These are phyloP conservation scores for Fusarium sp. DNA, from an alignment of 2,329 filamentous ascomycete genomes.

Conservation along the genomic window DNA sequence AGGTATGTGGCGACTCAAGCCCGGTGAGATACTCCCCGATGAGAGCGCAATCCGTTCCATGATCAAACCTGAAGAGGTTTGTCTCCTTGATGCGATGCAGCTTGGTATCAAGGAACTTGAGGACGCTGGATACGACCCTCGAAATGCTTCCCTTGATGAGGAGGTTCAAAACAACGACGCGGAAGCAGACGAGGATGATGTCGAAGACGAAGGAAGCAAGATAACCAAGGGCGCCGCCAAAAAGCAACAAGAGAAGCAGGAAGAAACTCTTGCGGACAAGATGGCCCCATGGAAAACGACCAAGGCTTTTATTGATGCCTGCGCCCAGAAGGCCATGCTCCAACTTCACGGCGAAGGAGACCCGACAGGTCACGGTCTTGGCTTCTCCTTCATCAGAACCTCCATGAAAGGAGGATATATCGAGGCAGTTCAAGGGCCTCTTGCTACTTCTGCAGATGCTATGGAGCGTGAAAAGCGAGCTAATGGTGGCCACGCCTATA, in stretches of 20 bases:
- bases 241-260: conserved; percentile 63
- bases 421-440: conserved; percentile 78
- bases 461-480: conserved; percentile 89
- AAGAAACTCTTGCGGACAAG: conserved; percentile 85
- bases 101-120: conserved; percentile 91
- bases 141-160: conserved; percentile 72
- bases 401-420: conserved; percentile 98
- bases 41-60: conserved; percentile 84
- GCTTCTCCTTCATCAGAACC: conserved; percentile 96
- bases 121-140: conserved; percentile 87
- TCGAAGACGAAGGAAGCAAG: conserved; percentile 59
- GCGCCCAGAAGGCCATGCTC: conserved; percentile 95
- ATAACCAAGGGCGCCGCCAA: conserved; percentile 56
- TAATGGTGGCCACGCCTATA: conserved; percentile 95
- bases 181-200: conserved; percentile 67
- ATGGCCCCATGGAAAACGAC: conserved; percentile 97
- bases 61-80: conserved; percentile 97
- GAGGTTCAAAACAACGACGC: conserved; percentile 73
- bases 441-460: conserved; percentile 81
- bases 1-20: conserved; percentile 82
- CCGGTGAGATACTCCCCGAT: conserved; percentile 81
- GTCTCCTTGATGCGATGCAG: conserved; percentile 95
- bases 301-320: conserved; percentile 95
- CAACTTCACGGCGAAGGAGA: conserved; percentile 95
- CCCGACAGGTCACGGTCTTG: conserved; percentile 91